Evolutionary conservation across 208 protist species (phyloP).

Genomic region (Naegleria gruberi): DNA sequence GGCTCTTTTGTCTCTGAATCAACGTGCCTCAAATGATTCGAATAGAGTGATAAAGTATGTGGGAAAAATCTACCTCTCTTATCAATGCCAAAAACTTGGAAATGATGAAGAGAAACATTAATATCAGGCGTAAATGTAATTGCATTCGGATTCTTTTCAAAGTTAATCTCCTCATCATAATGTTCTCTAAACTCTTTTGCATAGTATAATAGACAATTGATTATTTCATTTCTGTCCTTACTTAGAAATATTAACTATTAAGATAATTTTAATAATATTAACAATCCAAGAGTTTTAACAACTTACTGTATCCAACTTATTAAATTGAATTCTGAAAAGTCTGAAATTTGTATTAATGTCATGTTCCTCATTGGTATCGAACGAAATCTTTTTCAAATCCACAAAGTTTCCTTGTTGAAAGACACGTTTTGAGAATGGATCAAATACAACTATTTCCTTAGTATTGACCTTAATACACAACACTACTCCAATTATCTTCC

Average conservation of each 20-base stretch:
- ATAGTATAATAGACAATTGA: background rate
- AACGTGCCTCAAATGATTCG: background rate
- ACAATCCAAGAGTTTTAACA: background rate
- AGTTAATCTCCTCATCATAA: background rate
- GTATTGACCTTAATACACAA: background rate
- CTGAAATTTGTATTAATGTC: background rate
- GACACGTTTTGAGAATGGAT: background rate
- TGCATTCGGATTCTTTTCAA: background rate
- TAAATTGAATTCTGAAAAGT: background rate
- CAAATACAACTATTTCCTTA: background rate
- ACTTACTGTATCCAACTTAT: background rate
- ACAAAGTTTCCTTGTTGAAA: background rate
- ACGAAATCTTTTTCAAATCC: background rate
- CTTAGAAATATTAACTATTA: background rate
- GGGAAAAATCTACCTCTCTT: background rate
- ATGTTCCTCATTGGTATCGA: background rate
- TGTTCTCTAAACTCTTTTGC: background rate
- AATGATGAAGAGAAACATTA: background rate
- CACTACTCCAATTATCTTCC: background rate
- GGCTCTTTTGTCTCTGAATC: background rate
- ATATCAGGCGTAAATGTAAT: background rate
- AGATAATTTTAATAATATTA: background rate
- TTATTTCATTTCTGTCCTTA: background rate
- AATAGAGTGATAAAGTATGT: background rate
- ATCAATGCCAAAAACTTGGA: background rate